Evolutionary conservation across 2,329 filamentous ascomycete genomes (phyloP).

Genomic region (Phyllosticta citrichinensis): DNA sequence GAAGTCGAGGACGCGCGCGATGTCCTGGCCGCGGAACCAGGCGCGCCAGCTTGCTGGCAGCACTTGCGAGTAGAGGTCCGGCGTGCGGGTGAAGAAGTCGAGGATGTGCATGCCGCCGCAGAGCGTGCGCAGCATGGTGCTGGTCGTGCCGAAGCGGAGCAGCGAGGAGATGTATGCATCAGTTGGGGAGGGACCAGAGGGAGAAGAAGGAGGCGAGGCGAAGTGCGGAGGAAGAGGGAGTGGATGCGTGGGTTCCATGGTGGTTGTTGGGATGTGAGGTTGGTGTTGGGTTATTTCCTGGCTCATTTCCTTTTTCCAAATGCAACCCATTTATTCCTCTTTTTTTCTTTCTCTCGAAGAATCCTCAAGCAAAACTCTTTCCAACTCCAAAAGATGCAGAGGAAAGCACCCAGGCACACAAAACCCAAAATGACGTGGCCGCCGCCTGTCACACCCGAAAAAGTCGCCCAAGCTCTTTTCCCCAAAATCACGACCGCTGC

Average conservation of each 20-base stretch:
- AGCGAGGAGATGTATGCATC: conserved; percentile 74
- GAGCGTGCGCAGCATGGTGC: conserved; percentile 72
- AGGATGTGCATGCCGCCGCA: conserved; percentile 95
- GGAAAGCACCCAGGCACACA: background rate
- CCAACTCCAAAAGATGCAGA: background rate
- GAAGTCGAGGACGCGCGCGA: conserved; percentile 67
- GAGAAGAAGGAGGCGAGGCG: conserved; percentile 43
- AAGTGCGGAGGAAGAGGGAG: conserved; percentile 67
- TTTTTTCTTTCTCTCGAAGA: background rate
- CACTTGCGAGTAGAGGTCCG: conserved; percentile 69
- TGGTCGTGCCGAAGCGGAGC: conserved; percentile 63
- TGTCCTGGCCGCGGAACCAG: conserved; percentile 54
- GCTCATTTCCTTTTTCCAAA: background rate
- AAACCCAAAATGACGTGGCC: background rate
- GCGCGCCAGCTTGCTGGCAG: conserved; percentile 71
- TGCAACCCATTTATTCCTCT: background rate
- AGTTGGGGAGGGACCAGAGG: conserved; percentile 20
- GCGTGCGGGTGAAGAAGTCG: conserved; percentile 84
- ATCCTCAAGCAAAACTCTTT: background rate
- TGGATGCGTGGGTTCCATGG: conserved; percentile 39
- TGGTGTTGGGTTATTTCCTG: background rate
- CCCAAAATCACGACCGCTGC: background rate
- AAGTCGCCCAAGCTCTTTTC: background rate
- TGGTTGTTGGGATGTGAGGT: background rate
- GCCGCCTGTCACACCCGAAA: background rate